Evolutionary conservation across 768 basidiomycete species (phyloP).

Genomic region (Neoboletus subvelutipes): DNA sequence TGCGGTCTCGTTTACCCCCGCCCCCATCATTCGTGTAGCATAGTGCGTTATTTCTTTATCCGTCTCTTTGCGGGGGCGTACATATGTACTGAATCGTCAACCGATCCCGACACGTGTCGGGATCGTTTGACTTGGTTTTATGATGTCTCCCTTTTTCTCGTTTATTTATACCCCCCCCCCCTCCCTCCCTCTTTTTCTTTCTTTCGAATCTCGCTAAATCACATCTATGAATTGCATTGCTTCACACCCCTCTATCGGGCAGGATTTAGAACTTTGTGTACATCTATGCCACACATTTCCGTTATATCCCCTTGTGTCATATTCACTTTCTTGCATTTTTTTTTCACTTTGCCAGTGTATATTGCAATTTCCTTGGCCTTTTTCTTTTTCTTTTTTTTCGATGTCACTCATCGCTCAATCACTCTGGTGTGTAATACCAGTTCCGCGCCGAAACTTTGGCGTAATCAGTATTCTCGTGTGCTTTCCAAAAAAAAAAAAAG

Average conservation of each 20-base stretch:
- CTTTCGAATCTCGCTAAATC: not conserved
- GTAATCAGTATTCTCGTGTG: constrained; percentile 11
- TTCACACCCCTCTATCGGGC: constrained; percentile 17
- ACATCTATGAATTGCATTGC: constrained; percentile 9
- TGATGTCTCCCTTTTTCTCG: not conserved
- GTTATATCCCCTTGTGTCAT: constrained; percentile 15
- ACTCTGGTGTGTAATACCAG: constrained; percentile 23
- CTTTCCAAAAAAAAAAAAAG: not conserved
- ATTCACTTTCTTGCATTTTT: constrained; percentile 8
- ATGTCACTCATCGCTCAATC: constrained; percentile 13
- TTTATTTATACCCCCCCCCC: constrained; percentile 4
- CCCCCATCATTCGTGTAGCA: constrained; percentile 10
- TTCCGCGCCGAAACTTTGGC: constrained; percentile 8
- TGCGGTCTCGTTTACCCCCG: not conserved
- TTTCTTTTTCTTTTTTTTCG: not conserved
- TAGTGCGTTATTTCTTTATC: constrained; percentile 8
- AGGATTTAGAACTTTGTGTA: constrained; percentile 25
- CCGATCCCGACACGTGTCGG: not conserved
- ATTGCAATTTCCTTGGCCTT: constrained; percentile 11
- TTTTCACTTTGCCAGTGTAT: constrained; percentile 20
- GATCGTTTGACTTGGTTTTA: not conserved
- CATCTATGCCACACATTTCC: constrained; percentile 12
- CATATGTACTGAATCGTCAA: not conserved
- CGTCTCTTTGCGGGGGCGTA: not conserved
- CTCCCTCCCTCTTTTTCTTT: too few species aligned